A percentile compares a stretch with the other conserved stretches of the same genome.
These are phyloP conservation scores for Hordeum pubiflorum DNA, from an alignment of 202 grass and related monocot genomes.

Conservation along the genomic window DNA sequence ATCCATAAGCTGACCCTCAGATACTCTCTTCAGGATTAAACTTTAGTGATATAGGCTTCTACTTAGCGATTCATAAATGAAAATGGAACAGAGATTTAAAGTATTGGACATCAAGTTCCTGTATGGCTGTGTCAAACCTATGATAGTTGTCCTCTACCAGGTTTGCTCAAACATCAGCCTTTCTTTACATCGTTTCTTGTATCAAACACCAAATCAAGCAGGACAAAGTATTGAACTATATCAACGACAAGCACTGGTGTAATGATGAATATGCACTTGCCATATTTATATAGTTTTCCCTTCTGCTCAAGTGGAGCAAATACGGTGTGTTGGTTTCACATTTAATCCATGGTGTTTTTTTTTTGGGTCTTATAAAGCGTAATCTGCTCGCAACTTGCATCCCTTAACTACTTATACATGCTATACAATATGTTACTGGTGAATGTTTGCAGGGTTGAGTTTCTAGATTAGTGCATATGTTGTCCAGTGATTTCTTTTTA, in stretches of 20 bases:
- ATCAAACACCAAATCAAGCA: not conserved
- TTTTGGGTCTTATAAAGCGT: not conserved
- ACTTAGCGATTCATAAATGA: not conserved
- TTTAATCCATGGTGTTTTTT: not conserved
- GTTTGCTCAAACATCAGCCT: not conserved
- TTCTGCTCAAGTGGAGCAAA: not conserved
- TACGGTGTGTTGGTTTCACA: not conserved
- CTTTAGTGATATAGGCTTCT: not conserved
- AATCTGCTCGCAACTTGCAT: not conserved
- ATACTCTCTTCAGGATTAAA: not conserved
- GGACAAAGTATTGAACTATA: not conserved
- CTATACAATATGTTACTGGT: not conserved
- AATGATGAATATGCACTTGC: not conserved
- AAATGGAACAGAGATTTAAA: constrained; percentile 30
- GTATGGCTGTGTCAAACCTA: constrained; percentile 82
- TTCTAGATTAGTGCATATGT: not conserved
- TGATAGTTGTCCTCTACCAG: constrained; percentile 50
- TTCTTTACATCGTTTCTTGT: not conserved
- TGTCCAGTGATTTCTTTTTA: not conserved
- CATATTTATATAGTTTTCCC: not conserved
- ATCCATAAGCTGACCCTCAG: not conserved
- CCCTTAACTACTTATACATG: not conserved
- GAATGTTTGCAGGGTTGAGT: not conserved
- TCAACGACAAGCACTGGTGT: not conserved
- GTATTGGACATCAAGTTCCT: constrained; percentile 97